Evolutionary conservation across 1,139 yeast species (phyloP).

Genomic region (Taphrina confusa): DNA sequence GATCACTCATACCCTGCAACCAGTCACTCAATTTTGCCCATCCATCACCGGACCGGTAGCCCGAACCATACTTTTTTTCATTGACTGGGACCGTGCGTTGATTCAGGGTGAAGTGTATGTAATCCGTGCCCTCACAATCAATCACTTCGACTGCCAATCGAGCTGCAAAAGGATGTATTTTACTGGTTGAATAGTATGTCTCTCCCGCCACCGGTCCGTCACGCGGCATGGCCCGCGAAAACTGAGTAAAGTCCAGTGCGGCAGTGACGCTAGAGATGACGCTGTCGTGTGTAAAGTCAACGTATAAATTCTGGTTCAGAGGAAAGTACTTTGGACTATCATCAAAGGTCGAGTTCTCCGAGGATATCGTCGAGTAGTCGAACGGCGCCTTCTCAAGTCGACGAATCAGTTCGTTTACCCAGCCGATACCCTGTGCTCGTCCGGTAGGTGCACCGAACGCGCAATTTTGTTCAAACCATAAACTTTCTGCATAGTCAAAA

Average conservation of each 20-base stretch:
- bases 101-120: conserved; percentile 49
- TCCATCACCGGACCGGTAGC: conserved; percentile 18
- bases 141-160: conserved; percentile 49
- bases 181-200: conserved; percentile 18
- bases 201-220: conserved; percentile 10
- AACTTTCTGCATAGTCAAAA: conserved; percentile 52
- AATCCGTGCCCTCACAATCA: conserved; percentile 45
- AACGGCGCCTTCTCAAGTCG: conserved; percentile 44
- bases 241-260: conserved; percentile 41
- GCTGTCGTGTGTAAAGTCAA: conserved; percentile 53
- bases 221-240: conserved; percentile 8
- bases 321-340: conserved; percentile 47
- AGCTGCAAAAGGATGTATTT: conserved; percentile 52
- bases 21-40: conserved; percentile 20
- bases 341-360: conserved; percentile 49
- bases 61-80: conserved; percentile 19
- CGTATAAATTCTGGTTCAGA: conserved; percentile 49
- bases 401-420: conserved; percentile 49
- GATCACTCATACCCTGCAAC: conserved; percentile 20
- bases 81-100: conserved; percentile 49
- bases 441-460: conserved; percentile 50
- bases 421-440: conserved; percentile 51
- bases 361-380: conserved; percentile 43
- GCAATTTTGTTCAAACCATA: conserved; percentile 49
- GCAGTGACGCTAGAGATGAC: conserved; percentile 49